A percentile compares a stretch with the other conserved stretches of the same genome.
phyloP scores from a whole-genome alignment of 768 basidiomycete species.

The Tricholoma saponaceum region DNA sequence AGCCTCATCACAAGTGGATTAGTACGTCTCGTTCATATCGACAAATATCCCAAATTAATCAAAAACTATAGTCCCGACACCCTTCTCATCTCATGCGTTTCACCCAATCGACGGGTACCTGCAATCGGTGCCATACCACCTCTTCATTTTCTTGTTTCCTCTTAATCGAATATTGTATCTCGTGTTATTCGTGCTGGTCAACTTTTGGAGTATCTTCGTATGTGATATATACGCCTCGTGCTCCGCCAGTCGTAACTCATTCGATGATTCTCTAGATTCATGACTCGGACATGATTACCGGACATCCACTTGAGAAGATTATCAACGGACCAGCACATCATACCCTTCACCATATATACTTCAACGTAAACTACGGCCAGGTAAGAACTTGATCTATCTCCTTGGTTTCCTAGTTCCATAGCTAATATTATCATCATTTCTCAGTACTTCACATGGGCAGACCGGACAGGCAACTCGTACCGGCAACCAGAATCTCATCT shows the following conservation, averaged over 20 bases:
- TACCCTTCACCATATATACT: constrained; percentile 94
- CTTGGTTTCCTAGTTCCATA: constrained; percentile 12
- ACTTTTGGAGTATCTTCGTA: constrained; percentile 92
- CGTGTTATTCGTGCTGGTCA: constrained; percentile 84
- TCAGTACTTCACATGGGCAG: constrained; percentile 97
- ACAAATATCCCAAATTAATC: constrained; percentile 4
- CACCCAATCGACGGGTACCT: constrained; percentile 93
- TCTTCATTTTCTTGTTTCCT: constrained; percentile 89
- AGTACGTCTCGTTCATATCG: constrained; percentile 47
- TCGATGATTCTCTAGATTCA: constrained; percentile 63
- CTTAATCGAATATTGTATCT: constrained; percentile 84
- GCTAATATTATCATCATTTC: not conserved
- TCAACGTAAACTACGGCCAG: constrained; percentile 95
- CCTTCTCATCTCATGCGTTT: constrained; percentile 97
- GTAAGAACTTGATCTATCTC: constrained; percentile 30
- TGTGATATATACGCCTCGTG: constrained; percentile 22
- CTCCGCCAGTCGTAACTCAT: not conserved
- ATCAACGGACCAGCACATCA: constrained; percentile 99
- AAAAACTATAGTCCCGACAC: constrained; percentile 75
- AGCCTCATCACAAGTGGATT: constrained; percentile 99
- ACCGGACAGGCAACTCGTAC: constrained; percentile 80
- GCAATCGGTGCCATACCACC: constrained; percentile 93
- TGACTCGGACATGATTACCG: constrained; percentile 98
- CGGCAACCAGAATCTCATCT: constrained; percentile 79
- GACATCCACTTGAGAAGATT: constrained; percentile 77